Evolutionary conservation across 495 filamentous ascomycete species (phyloP).

Genomic region (Durotheca rogersii): DNA sequence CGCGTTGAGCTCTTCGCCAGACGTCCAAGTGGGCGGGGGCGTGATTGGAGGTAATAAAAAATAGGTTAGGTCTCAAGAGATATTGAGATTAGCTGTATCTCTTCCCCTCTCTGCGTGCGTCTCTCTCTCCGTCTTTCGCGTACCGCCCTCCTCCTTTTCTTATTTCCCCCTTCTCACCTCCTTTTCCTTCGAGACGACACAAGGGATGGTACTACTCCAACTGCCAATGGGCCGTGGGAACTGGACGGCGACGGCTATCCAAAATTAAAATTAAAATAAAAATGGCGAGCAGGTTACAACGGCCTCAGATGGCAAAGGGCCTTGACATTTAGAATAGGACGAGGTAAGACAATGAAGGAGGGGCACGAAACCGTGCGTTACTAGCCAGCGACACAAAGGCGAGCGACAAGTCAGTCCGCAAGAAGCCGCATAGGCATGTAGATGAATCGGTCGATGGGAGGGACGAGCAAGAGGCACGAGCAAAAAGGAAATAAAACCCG

Average conservation of each 20-base stretch:
- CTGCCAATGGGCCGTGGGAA: slow-evolving; percentile 18
- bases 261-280: slow-evolving; percentile 16
- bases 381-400: slow-evolving; percentile 15
- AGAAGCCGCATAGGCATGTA: no score
- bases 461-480: no score
- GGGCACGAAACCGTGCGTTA: not conserved
- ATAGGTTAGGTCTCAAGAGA: slow-evolving; percentile 15
- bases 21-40: not conserved
- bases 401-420: no score
- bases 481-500: no score
- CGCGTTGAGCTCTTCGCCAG: not conserved
- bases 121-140: no score
- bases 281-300: no score
- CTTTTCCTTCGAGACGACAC: slow-evolving; percentile 7
- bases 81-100: not conserved
- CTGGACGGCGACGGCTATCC: slow-evolving; percentile 22
- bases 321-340: slow-evolving; percentile 5
- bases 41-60: slow-evolving; percentile 13
- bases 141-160: no score
- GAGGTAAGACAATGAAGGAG: slow-evolving; percentile 10
- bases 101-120: no score
- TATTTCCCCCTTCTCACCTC: no score
- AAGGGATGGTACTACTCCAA: slow-evolving; percentile 10
- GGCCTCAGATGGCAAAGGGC: slow-evolving; percentile 9
- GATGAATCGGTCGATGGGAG: no score